These are phyloP conservation scores for Globisporangium acanthophoron DNA, from an alignment of 352 stramenopile genomes.

Conservation along the genomic window DNA sequence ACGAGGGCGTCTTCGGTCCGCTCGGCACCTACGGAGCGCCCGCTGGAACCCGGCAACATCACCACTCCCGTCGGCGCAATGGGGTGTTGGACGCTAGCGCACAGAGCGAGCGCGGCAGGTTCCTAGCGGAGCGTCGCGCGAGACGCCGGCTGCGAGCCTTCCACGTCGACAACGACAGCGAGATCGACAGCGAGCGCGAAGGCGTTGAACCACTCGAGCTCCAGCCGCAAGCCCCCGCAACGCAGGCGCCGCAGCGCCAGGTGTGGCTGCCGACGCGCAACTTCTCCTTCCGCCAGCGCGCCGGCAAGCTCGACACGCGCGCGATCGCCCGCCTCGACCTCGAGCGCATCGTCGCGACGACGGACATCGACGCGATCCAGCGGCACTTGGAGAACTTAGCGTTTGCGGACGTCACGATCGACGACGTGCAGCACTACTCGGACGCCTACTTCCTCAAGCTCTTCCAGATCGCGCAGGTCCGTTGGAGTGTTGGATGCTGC, in stretches of 20 bases:
- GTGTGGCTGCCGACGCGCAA: slow-evolving; percentile 68
- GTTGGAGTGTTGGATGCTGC: neutral
- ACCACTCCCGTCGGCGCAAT: neutral
- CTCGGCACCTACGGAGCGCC: slow-evolving; percentile 19
- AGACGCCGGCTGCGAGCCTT: slow-evolving; percentile 20
- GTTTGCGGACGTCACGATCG: slow-evolving; percentile 76
- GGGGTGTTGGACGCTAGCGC: neutral
- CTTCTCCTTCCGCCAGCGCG: slow-evolving; percentile 70
- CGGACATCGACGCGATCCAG: slow-evolving; percentile 73
- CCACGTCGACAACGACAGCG: slow-evolving; percentile 6
- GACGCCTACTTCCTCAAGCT: slow-evolving; percentile 84
- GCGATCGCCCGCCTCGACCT: slow-evolving; percentile 67
- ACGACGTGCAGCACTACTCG: slow-evolving; percentile 82
- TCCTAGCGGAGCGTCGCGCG: slow-evolving; percentile 14
- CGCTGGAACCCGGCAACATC: neutral
- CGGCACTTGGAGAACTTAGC: slow-evolving; percentile 73
- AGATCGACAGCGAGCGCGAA: slow-evolving; percentile 7
- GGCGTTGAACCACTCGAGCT: neutral
- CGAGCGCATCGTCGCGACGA: slow-evolving; percentile 65
- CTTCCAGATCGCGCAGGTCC: slow-evolving; percentile 79
- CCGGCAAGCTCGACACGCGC: slow-evolving; percentile 69
- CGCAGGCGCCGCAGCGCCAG: slow-evolving; percentile 19
- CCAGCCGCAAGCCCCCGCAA: neutral
- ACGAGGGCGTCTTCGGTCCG: slow-evolving; percentile 51
- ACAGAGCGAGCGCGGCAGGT: slow-evolving; percentile 10